Base-by-base conservation (phyloP, 2,329 filamentous ascomycete species). In the Ascochyta clinopodiicola region DNA sequence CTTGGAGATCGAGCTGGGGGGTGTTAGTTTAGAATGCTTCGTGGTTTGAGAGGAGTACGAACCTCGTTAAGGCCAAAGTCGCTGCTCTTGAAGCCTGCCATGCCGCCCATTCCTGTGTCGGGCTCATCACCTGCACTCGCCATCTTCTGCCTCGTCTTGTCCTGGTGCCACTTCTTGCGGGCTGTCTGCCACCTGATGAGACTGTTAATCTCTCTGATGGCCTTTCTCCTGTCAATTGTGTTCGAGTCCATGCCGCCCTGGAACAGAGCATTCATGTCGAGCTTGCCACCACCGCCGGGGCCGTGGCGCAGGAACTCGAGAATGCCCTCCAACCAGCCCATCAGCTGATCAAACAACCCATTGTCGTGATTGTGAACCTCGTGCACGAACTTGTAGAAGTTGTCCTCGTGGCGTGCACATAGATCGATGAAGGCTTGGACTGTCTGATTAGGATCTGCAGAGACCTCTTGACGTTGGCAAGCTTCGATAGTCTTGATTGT, bases 121-220 rank as follows among this genome's bases (percentile, higher is more conserved):
- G 73, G 73, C 34, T 80, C 79, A 6, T 81, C 81, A 6, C 73
- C 81, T 3, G 87, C 92, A 2, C 92, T 92, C 0, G 95, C 95
- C 95, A 99, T 98, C 83, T 99, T 99, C 79, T 98, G 95, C 49
- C 93, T 82, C 8, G 95, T 99, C 82, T 99, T 99, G 78, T 96
- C 92, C 58, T 94, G 88, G 74, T 99, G 95, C 95, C 95, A 99
- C 78, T 94, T 94, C 83, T 99, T 98, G 51, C 95, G 84, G 37
- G 91, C 91, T 72, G 93, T 91, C 75, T 99, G 95, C 95, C 95
- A 99, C 43, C 88, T 83, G 65, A 99, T 95, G 44, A 99, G 81
- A 27, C 84, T 80, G 69, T 98, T 86, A 69, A 98, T 93, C 78
- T 99, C 95, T 3, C 78, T 78, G 8, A 93, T 86, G 0, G 90